phyloP scores from a whole-genome alignment of 345 rosid genomes.

The Hevea brasiliensis region DNA sequence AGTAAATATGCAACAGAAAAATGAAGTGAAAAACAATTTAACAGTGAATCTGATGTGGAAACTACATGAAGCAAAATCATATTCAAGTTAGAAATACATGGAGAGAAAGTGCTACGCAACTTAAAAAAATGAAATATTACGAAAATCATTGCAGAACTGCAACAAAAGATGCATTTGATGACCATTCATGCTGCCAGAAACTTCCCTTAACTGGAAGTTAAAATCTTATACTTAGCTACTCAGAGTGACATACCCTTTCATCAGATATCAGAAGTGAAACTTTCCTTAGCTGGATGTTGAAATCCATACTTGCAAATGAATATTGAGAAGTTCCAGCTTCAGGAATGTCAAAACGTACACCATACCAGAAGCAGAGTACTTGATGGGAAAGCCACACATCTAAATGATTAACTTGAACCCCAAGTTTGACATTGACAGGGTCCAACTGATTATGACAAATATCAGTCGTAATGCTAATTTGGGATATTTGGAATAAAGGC shows the following conservation, averaged over 20 bases:
- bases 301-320: conserved; percentile 39
- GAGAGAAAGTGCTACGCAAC: neutral
- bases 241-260: conserved; percentile 65
- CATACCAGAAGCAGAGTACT: conserved; percentile 66
- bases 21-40: neutral
- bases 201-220: neutral
- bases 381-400: conserved; percentile 69
- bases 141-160: neutral
- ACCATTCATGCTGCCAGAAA: conserved; percentile 13
- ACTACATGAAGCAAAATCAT: neutral
- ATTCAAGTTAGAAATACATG: neutral
- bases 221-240: neutral
- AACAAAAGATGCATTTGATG: conserved; percentile 7
- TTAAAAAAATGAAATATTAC: neutral
- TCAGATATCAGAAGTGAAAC: conserved; percentile 73
- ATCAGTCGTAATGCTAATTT: conserved; percentile 47
- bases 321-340: conserved; percentile 52
- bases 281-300: conserved; percentile 55
- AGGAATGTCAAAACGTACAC: conserved; percentile 46
- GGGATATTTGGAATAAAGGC: conserved; percentile 61
- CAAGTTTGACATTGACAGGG: conserved; percentile 32
- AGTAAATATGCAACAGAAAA: neutral
- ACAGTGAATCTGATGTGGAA: neutral
- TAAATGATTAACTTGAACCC: conserved; percentile 52
- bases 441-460: conserved; percentile 41